phyloP scores from a whole-genome alignment of 768 basidiomycete species.

The Kwoniella sp. region DNA sequence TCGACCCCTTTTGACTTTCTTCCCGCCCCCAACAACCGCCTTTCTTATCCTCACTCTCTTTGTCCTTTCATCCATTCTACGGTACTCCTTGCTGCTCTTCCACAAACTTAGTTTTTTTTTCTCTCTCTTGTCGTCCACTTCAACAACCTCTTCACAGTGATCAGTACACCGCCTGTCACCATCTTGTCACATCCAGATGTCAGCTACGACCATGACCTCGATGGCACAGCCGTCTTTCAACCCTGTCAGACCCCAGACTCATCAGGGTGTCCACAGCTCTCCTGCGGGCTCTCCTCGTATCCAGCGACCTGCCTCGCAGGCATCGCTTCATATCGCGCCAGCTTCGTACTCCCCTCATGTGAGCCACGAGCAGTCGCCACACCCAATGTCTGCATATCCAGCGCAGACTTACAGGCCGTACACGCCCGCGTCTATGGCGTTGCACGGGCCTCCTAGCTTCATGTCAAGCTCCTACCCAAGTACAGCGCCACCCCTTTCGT shows the following conservation, averaged over 20 bases:
- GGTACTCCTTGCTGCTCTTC: conserved; percentile 31
- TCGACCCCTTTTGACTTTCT: conserved; percentile 21
- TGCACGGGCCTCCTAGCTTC: conserved; percentile 21
- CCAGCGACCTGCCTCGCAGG: conserved; percentile 36
- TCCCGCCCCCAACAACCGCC: conserved; percentile 18
- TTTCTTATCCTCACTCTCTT: conserved; percentile 16
- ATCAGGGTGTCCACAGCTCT: conserved; percentile 42
- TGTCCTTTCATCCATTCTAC: conserved; percentile 38
- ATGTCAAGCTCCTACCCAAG: conserved; percentile 17
- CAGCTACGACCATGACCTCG: conserved; percentile 25
- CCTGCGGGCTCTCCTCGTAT: conserved; percentile 39
- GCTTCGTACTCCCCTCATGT: conserved; percentile 24
- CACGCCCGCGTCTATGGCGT: conserved; percentile 19
- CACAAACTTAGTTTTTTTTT: conserved; percentile 13
- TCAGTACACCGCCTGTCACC: background rate
- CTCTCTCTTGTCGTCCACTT: conserved; percentile 1
- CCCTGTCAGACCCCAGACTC: conserved; percentile 34
- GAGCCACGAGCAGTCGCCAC: conserved; percentile 16
- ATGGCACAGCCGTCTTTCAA: conserved; percentile 26
- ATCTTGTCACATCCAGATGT: background rate
- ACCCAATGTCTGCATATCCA: conserved; percentile 28
- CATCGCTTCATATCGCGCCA: conserved; percentile 38
- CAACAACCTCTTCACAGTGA: background rate
- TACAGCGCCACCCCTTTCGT: conserved; percentile 32
- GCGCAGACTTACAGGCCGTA: conserved; percentile 20